Evolutionary conservation across 225 moss, liverwort and hornwort species (phyloP).

Genomic region (Ulota crispa): DNA sequence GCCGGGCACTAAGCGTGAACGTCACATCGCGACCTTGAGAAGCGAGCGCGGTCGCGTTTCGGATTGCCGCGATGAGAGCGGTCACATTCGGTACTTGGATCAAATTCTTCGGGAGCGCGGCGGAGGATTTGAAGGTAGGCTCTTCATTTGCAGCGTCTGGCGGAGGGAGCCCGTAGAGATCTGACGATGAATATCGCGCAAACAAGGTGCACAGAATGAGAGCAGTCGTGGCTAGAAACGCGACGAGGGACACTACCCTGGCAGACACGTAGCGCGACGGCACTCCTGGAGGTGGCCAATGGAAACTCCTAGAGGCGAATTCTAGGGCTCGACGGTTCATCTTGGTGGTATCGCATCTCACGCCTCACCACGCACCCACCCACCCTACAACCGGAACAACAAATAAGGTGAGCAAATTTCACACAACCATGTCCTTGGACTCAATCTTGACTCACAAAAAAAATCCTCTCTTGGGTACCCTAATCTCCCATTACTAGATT

Average conservation of each 20-base stretch:
- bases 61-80: conserved; percentile 35
- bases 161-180: background rate
- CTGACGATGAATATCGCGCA: background rate
- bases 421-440: background rate
- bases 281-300: conserved; percentile 44
- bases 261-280: conserved; percentile 38
- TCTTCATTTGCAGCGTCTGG: background rate
- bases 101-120: background rate
- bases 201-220: conserved; percentile 17
- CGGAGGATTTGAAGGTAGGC: conserved; percentile 14
- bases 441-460: background rate
- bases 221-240: conserved; percentile 21
- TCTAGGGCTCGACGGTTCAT: conserved; percentile 28
- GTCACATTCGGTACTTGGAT: conserved; percentile 18
- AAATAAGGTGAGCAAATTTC: background rate
- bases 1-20: conserved; percentile 16
- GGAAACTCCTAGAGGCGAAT: conserved; percentile 1
- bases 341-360: background rate
- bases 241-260: conserved; percentile 21
- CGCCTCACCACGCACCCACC: conserved; percentile 1
- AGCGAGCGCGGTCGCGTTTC: conserved; percentile 31
- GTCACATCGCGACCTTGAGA: conserved; percentile 8
- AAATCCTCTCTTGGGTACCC: background rate
- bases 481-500: background rate
- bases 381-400: background rate